Base-by-base conservation (phyloP, 73 alveolate species). In the Paramecium caudatum region DNA sequence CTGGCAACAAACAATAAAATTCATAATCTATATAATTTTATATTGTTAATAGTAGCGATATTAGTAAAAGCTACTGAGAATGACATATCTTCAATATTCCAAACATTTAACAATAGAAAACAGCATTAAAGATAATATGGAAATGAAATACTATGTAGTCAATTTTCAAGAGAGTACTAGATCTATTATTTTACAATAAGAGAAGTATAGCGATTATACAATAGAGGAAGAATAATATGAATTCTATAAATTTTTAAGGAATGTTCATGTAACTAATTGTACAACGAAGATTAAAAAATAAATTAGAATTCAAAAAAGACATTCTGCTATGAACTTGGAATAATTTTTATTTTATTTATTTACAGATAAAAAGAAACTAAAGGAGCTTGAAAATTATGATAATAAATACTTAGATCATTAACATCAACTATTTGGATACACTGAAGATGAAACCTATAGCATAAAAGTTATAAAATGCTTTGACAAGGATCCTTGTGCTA, bases 401-500 rank as follows among this genome's bases (percentile, higher is more conserved):
- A 49, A 49, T n/a, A 49, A 49, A 49, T 49, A 49, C 70, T 49
- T 49, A 49, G 70, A 49, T 3, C 36, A 49, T 49, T 17, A 49
- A 17, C 70, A 49, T 49, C 34, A 49, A 21, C 3, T 49, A n/a
- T 49, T 15, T 7, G 70, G 70, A 7, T 49, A 21, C 25, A 49
- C 70, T 3, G 0, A 5, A 15, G 70, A 49, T 15, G 70, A 49
- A 1, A 5, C 70, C 25, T 49, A 49, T 36, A 49, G 17, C 17
- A 49, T 49, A 33, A 49, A 49, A 49, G 70, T 49, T 49, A 49
- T 49, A 21, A 49, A 49, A 49, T 49, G 70, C 25, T 49, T 21
- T 49, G 70, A 49, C 25, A 49, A 33, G 6, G 70, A 49, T 0
- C 70, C 70, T 1, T 49, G 70, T 49, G 70, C 37, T 3, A 49